These are phyloP conservation scores for Trichoderma koningiopsis DNA, from an alignment of 2,329 filamentous ascomycete species.

Conservation along the genomic window DNA sequence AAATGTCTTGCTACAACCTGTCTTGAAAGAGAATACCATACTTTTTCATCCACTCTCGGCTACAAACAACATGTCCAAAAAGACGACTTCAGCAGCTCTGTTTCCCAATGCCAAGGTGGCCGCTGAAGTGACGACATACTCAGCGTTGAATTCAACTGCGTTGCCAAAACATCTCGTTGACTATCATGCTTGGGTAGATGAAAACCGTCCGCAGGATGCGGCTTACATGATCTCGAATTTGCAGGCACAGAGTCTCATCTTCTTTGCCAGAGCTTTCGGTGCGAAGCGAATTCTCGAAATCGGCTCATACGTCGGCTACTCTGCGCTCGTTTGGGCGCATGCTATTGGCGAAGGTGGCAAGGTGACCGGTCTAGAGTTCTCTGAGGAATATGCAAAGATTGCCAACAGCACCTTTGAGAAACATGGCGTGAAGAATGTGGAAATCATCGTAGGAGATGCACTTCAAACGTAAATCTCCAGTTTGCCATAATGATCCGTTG, in stretches of 20 bases:
- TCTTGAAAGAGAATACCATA: neutral
- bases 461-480: slow-evolving; percentile 43
- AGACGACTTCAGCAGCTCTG: slow-evolving; percentile 37
- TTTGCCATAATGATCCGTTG: neutral
- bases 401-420: slow-evolving; percentile 42
- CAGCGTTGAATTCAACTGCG: slow-evolving; percentile 38
- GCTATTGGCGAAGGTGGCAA: slow-evolving; percentile 39
- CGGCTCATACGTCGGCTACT: slow-evolving; percentile 47
- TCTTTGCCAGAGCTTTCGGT: slow-evolving; percentile 41
- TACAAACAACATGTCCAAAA: slow-evolving; percentile 27
- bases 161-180: slow-evolving; percentile 41
- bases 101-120: slow-evolving; percentile 44
- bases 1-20: neutral
- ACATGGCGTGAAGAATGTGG: slow-evolving; percentile 44
- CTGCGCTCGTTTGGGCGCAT: slow-evolving; percentile 45
- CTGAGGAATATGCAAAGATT: slow-evolving; percentile 43
- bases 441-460: slow-evolving; percentile 48
- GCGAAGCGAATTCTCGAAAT: slow-evolving; percentile 47
- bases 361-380: slow-evolving; percentile 46
- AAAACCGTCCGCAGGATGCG: slow-evolving; percentile 29
- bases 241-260: slow-evolving; percentile 38
- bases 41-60: neutral
- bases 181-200: slow-evolving; percentile 40
- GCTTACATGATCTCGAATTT: slow-evolving; percentile 42
- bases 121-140: slow-evolving; percentile 41